Evolutionary conservation across 495 filamentous ascomycete genomes (phyloP).

Genomic region (Sordaria brevicollis): DNA sequence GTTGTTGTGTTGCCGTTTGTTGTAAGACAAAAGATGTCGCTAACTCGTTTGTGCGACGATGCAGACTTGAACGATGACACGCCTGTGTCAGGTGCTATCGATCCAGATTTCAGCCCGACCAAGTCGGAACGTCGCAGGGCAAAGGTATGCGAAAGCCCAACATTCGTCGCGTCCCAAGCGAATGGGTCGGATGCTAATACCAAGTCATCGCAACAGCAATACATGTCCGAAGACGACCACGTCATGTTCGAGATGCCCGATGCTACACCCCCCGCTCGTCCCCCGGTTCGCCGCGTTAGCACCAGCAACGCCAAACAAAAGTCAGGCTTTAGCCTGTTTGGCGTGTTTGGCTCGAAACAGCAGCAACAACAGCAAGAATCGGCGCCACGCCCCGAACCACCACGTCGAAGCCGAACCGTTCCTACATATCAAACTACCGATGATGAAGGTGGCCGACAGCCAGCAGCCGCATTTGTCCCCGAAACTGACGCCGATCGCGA

Average conservation of each 20-base stretch:
- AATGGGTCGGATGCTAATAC: slow-evolving; percentile 15
- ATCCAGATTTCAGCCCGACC: slow-evolving; percentile 30
- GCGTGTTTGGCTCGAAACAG: slow-evolving; percentile 25
- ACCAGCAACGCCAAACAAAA: slow-evolving; percentile 30
- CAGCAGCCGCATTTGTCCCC: neutral
- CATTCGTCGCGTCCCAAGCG: neutral
- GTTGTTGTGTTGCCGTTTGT: slow-evolving; percentile 7
- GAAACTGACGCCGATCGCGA: slow-evolving; percentile 41
- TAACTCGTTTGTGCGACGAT: slow-evolving; percentile 6
- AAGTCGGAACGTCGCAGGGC: slow-evolving; percentile 33
- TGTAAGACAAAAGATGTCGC: slow-evolving; percentile 3
- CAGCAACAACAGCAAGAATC: slow-evolving; percentile 17
- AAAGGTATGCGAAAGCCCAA: slow-evolving; percentile 25
- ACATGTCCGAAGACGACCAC: slow-evolving; percentile 31
- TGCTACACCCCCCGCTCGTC: slow-evolving; percentile 20
- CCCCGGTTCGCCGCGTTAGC: slow-evolving; percentile 31
- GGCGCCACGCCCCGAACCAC: slow-evolving; percentile 27
- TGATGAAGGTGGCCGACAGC: slow-evolving; percentile 22
- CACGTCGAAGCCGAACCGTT: slow-evolving; percentile 22
- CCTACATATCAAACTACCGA: slow-evolving; percentile 30
- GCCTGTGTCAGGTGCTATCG: slow-evolving; percentile 19
- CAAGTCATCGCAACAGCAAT: slow-evolving; percentile 20
- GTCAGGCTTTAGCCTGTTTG: slow-evolving; percentile 31
- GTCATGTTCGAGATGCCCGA: slow-evolving; percentile 26
- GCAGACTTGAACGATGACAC: neutral